Percentiles rank a stretch among this genome's conserved stretches.
Conservation (phyloP, 1,284 basidiomycete species). For the Ustanciosporium gigantosporum region DNA sequence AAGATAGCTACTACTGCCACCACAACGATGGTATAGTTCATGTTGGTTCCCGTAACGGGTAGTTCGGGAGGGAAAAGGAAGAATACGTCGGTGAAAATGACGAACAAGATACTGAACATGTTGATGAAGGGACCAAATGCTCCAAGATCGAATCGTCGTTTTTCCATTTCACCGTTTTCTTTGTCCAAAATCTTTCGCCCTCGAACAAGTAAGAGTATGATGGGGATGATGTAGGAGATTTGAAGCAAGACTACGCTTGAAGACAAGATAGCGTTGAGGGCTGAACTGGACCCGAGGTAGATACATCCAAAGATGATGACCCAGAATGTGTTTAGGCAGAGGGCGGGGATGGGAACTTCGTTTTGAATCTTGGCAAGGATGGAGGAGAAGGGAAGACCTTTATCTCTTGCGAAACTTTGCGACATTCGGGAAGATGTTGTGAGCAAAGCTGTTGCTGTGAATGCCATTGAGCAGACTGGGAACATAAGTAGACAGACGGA, state of each 20-base stretch:
- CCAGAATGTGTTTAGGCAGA: constrained; percentile 68
- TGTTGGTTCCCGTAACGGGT: constrained; percentile 60
- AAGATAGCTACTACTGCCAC: constrained; percentile 33
- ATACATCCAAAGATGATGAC: constrained; percentile 50
- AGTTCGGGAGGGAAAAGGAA: constrained; percentile 65
- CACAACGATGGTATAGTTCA: constrained; percentile 64
- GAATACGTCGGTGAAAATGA: constrained; percentile 63
- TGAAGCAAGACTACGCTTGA: constrained; percentile 64
- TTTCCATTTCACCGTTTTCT: constrained; percentile 12
- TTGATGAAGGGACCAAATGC: constrained; percentile 59
- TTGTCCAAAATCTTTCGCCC: constrained; percentile 61
- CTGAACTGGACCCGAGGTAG: constrained; percentile 67
- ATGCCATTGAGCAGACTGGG: constrained; percentile 62
- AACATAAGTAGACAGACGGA: constrained; percentile 67
- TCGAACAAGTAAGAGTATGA: constrained; percentile 62
- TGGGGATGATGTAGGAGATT: constrained; percentile 62
- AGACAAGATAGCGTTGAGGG: constrained; percentile 64
- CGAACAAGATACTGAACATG: constrained; percentile 62
- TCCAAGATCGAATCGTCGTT: constrained; percentile 26
- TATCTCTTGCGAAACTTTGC: constrained; percentile 73
- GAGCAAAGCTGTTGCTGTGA: constrained; percentile 42
- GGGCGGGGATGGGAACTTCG: constrained; percentile 62
- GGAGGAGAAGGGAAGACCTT: constrained; percentile 68
- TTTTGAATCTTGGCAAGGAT: constrained; percentile 65
- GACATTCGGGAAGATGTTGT: constrained; percentile 71